phyloP scores from a whole-genome alignment of 805 yeast species.

The Starmera amethionina region DNA sequence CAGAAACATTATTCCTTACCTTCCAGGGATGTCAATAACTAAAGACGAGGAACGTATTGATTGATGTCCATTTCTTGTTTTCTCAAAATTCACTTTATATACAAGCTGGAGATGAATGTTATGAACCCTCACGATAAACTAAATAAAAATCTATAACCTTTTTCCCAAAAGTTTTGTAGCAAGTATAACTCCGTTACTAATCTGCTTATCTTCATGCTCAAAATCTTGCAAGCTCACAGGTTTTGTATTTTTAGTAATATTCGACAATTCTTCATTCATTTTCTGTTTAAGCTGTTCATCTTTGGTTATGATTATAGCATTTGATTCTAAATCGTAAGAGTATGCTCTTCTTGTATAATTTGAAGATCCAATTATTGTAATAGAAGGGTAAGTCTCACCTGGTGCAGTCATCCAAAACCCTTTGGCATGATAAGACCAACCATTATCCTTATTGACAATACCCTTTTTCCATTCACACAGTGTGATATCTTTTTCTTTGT shows the following conservation, averaged over 20 bases:
- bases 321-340: conserved; percentile 78
- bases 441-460: conserved; percentile 64
- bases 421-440: conserved; percentile 98
- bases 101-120: neutral
- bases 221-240: conserved; percentile 53
- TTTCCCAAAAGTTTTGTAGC: conserved; percentile 59
- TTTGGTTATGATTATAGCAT: conserved; percentile 68
- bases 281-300: conserved; percentile 45
- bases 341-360: conserved; percentile 90
- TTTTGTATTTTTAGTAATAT: conserved; percentile 44
- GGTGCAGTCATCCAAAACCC: conserved; percentile 80
- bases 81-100: neutral
- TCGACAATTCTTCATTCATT: conserved; percentile 55
- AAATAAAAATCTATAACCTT: conserved; percentile 26
- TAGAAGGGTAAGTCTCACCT: conserved; percentile 45
- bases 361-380: conserved; percentile 85
- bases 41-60: neutral
- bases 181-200: conserved; percentile 51
- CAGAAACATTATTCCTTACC: neutral
- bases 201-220: conserved; percentile 47
- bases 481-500: conserved; percentile 35
- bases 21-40: neutral
- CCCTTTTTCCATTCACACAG: conserved; percentile 87
- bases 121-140: neutral
- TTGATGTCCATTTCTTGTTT: neutral